These are phyloP conservation scores for Phytopythium montanum DNA, from an alignment of 352 stramenopile genomes.

Conservation along the genomic window DNA sequence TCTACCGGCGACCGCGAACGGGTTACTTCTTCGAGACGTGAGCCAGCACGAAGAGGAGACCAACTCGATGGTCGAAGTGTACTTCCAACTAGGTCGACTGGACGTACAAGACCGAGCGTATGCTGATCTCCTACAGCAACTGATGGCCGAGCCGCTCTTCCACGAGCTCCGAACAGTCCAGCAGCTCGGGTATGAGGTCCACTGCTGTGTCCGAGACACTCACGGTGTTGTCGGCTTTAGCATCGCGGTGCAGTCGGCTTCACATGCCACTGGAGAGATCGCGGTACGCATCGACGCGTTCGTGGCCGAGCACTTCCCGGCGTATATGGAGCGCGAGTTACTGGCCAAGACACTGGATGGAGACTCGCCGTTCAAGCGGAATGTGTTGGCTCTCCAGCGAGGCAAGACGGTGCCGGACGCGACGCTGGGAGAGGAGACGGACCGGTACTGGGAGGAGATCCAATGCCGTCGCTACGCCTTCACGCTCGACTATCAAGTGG, in stretches of 20 bases:
- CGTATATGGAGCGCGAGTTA: slow-evolving; percentile 17
- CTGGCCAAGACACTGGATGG: slow-evolving; percentile 12
- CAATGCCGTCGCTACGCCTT: slow-evolving; percentile 58
- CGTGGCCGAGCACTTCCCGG: slow-evolving; percentile 38
- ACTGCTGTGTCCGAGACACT: slow-evolving; percentile 68
- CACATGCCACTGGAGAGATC: slow-evolving; percentile 51
- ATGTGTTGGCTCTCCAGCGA: slow-evolving; percentile 45
- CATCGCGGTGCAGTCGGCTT: slow-evolving; percentile 69
- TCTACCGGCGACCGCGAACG: slow-evolving; percentile 48
- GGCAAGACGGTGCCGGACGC: slow-evolving; percentile 43
- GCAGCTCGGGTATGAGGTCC: slow-evolving; percentile 83
- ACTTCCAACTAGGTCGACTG: slow-evolving; percentile 77
- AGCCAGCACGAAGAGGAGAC: slow-evolving; percentile 66
- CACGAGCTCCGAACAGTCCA: slow-evolving; percentile 75
- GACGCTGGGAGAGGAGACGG: slow-evolving; percentile 47
- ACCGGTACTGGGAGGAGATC: slow-evolving; percentile 79
- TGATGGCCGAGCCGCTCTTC: slow-evolving; percentile 85
- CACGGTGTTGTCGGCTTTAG: slow-evolving; percentile 72
- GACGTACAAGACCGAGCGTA: slow-evolving; percentile 47
- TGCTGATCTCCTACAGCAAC: slow-evolving; percentile 60
- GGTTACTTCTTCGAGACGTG: slow-evolving; percentile 48
- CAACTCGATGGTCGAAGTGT: slow-evolving; percentile 81
- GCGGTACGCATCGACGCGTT: slow-evolving; percentile 60
- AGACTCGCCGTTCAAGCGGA: slow-evolving; percentile 25
- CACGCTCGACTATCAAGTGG: slow-evolving; percentile 43